Conservation (phyloP, 345 rosid genomes). For the Citrus reticulata region DNA sequence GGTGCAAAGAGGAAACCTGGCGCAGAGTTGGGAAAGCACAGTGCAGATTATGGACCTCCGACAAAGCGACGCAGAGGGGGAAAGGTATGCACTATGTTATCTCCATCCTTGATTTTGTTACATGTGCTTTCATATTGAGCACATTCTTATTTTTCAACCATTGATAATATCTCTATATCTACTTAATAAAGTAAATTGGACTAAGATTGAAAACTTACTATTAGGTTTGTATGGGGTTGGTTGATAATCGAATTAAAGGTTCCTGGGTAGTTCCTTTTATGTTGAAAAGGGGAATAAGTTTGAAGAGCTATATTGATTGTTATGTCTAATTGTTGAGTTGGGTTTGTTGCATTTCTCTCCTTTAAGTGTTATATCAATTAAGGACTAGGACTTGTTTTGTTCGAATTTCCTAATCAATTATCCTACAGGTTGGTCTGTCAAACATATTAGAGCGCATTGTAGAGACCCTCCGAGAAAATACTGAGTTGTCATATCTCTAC, state of each 20-base stretch:
- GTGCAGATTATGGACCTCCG: constrained; percentile 55
- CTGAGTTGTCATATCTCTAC: constrained; percentile 77
- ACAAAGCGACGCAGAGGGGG: constrained; percentile 91
- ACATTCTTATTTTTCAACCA: background rate
- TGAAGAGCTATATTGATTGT: background rate
- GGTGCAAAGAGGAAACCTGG: constrained; percentile 54
- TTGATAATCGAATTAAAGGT: background rate
- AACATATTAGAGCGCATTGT: constrained; percentile 76
- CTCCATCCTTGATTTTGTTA: background rate
- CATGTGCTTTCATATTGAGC: background rate
- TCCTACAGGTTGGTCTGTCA: constrained; percentile 73
- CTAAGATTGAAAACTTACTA: background rate
- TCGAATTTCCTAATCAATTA: background rate
- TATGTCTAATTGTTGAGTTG: background rate
- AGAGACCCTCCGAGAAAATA: constrained; percentile 54
- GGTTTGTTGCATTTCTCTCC: background rate
- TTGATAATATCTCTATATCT: background rate
- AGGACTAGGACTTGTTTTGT: background rate
- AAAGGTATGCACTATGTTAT: constrained; percentile 50
- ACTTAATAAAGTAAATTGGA: background rate
- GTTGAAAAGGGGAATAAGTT: background rate
- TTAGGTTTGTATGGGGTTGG: background rate
- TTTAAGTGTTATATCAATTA: background rate
- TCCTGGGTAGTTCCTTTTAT: background rate
- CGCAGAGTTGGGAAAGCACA: constrained; percentile 40